phyloP scores from a whole-genome alignment of 805 yeast genomes.

The Yamadazyma laniorum region DNA sequence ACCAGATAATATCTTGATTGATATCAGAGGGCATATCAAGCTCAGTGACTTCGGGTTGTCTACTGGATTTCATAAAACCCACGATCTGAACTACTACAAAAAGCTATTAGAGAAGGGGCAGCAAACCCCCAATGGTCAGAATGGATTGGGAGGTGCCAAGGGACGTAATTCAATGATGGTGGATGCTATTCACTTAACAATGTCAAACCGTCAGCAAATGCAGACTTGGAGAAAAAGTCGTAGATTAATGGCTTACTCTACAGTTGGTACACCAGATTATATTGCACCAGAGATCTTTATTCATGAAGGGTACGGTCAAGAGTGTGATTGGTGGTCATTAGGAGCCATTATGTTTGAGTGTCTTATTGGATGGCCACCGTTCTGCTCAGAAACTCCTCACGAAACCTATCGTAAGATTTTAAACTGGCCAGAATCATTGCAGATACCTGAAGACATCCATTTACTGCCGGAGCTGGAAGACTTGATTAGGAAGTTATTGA shows the following conservation, averaged over 20 bases:
- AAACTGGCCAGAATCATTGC: constrained; percentile 85
- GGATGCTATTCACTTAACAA: constrained; percentile 92
- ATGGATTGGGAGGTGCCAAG: constrained; percentile 27
- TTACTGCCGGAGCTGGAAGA: constrained; percentile 87
- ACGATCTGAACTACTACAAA: constrained; percentile 82
- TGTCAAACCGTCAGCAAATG: constrained; percentile 92
- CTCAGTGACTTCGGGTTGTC: constrained; percentile 76
- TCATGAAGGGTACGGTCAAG: constrained; percentile 94
- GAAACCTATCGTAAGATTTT: constrained; percentile 90
- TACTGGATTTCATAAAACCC: constrained; percentile 92
- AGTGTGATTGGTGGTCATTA: constrained; percentile 97
- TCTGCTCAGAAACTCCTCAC: constrained; percentile 91
- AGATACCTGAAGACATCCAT: constrained; percentile 90
- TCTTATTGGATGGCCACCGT: constrained; percentile 95
- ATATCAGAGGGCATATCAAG: constrained; percentile 69
- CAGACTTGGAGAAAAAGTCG: constrained; percentile 95
- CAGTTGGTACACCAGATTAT: constrained; percentile 95
- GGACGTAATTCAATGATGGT: constrained; percentile 78
- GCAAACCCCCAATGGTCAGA: constrained; percentile 14
- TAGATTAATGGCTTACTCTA: constrained; percentile 90
- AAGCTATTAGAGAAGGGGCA: constrained; percentile 73
- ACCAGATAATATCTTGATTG: constrained; percentile 92
- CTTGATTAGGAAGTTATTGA: constrained; percentile 70
- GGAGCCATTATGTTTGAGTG: constrained; percentile 98
- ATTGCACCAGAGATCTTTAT: constrained; percentile 93